phyloP scores from a whole-genome alignment of 129 eudicot species.

The Scalesia atractyloides region DNA sequence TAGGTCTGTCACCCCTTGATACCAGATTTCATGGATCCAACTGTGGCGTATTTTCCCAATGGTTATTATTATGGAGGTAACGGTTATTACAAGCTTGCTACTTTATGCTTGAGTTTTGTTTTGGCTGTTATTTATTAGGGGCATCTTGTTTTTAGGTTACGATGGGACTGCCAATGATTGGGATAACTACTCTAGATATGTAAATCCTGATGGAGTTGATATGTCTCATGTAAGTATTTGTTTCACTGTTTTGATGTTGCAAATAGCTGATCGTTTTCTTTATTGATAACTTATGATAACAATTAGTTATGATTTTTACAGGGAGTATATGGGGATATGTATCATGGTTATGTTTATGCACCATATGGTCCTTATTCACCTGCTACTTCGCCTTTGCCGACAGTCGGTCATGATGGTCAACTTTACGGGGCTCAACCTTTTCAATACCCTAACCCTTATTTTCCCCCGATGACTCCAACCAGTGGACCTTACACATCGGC shows the following conservation, averaged over 20 bases:
- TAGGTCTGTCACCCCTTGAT: slow-evolving; percentile 55
- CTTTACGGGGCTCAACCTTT: slow-evolving; percentile 77
- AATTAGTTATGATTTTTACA: slow-evolving; percentile 25
- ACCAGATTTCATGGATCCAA: slow-evolving; percentile 65
- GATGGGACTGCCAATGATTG: slow-evolving; percentile 67
- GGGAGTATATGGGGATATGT: slow-evolving; percentile 81
- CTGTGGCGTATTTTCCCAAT: slow-evolving; percentile 57
- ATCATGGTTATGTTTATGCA: slow-evolving; percentile 77
- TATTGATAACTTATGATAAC: not conserved
- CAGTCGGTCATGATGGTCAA: slow-evolving; percentile 80
- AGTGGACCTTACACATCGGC: slow-evolving; percentile 50
- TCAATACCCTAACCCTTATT: slow-evolving; percentile 71
- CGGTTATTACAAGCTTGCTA: not conserved
- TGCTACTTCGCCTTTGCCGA: slow-evolving; percentile 70
- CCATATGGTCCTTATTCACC: slow-evolving; percentile 77
- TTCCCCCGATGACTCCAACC: slow-evolving; percentile 57
- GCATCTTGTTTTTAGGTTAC: slow-evolving; percentile 35
- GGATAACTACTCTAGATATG: slow-evolving; percentile 61
- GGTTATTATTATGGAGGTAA: slow-evolving; percentile 71
- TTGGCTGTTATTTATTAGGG: not conserved
- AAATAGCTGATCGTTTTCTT: not conserved
- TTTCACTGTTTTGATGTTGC: not conserved
- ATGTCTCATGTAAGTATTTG: slow-evolving; percentile 54
- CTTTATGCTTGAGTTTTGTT: not conserved
- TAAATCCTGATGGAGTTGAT: slow-evolving; percentile 69